Evolutionary conservation across 768 basidiomycete genomes (phyloP), one percentile per base, ranked within the genome.

Genomic region (Boletellus emodensis): DNA sequence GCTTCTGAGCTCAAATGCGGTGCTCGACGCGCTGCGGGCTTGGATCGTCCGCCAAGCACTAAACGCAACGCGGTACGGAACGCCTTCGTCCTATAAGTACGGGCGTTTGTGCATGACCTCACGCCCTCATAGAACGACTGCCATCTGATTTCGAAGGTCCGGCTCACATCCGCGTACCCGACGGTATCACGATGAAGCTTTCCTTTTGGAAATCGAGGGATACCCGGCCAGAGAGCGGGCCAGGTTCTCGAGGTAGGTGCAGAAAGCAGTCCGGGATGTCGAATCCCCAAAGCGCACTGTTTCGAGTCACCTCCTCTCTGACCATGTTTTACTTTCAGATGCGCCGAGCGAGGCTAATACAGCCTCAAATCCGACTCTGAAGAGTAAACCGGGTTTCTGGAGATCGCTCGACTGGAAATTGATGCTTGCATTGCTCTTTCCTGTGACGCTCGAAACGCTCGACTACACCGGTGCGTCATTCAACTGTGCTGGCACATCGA

Each of bases 391-490:
- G 14, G 49, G 64, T 26, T 68, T 68, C 36, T 66, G 65, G 58
- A 64, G 54, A 38, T 53, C 49, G 6, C 11, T 68, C 4, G 56
- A 66, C 46, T 66, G 66, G 66, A 57, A 52, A 39, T 45, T 67
- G 52, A 60, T 71, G 62, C 38, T 56, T 24, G 72, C 73, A 3
- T 59, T 78, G 7, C n/a, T 67, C 15, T 60, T 78, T 42, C 77
- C 78, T 0, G 69, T 77, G 12, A 59, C 64, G 34, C 64, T 78
- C 1, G 77, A 78, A 42, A 67, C 67, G 0, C 49, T 68, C 1
- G 65, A 67, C 40, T 67, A 67, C 45, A 68, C 67, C 3, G 56
- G 64, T 57, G 39, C 18, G 48, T 48, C 18, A 4, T 15, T 38
- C 22, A 17, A 37, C 7, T 11, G 9, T 30, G 11, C 30, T 11